Percentiles rank a stretch among this genome's conserved stretches.
These are phyloP conservation scores for Spironucleus salmonicida DNA, from an alignment of 208 protist species.

Conservation along the genomic window DNA sequence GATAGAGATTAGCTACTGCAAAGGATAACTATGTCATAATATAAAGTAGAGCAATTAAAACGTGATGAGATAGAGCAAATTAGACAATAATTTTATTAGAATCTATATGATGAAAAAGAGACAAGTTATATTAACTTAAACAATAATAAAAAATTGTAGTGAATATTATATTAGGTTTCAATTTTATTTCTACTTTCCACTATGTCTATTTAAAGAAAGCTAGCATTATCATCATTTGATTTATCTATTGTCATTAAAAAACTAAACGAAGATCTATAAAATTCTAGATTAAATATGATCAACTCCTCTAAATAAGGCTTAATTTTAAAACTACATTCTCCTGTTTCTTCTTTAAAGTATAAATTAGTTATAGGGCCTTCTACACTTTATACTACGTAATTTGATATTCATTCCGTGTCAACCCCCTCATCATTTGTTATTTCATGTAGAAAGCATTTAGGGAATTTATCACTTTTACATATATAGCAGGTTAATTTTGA, in stretches of 20 bases:
- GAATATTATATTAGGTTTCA: too few species aligned
- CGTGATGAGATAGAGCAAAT: too few species aligned
- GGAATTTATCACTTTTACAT: not conserved
- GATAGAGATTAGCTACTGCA: too few species aligned
- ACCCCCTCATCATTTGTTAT: not conserved
- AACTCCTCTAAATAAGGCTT: not conserved
- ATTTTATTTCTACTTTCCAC: too few species aligned
- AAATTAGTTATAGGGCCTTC: not conserved
- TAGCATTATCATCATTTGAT: constrained; percentile 15
- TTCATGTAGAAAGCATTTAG: not conserved
- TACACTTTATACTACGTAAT: not conserved
- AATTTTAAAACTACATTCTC: not conserved
- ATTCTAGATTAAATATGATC: constrained; percentile 9
- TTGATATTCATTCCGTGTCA: not conserved
- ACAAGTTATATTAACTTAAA: too few species aligned
- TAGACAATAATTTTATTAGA: too few species aligned
- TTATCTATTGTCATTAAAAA: not conserved
- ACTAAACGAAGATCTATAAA: too few species aligned
- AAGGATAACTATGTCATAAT: too few species aligned
- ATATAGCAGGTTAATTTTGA: constrained; percentile 5
- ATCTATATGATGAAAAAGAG: too few species aligned
- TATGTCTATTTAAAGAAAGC: constrained; percentile 7
- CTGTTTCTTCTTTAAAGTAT: not conserved
- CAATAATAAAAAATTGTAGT: too few species aligned
- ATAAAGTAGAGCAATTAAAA: too few species aligned